phyloP scores from a whole-genome alignment of 2,329 filamentous ascomycete genomes.

The Ceratocystiopsis sp. region DNA sequence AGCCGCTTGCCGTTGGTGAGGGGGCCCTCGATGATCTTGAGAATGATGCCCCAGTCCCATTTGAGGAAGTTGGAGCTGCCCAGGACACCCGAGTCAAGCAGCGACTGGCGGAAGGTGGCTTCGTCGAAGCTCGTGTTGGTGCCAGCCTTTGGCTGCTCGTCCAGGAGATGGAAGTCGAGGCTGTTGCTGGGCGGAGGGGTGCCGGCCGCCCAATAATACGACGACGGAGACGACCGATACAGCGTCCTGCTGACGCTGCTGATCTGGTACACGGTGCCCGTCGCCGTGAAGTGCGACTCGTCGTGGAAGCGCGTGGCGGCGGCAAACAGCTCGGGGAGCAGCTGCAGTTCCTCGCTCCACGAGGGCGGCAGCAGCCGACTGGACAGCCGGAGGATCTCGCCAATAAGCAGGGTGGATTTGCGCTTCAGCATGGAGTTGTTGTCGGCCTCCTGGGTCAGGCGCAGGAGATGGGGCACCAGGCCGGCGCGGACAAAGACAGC shows the following conservation, averaged over 20 bases:
- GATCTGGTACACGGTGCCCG: conserved; percentile 89
- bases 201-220: conserved; percentile 17
- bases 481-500: conserved; percentile 73
- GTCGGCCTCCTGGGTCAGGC: conserved; percentile 50
- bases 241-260: conserved; percentile 92
- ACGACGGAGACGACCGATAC: conserved; percentile 53
- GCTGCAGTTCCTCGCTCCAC: conserved; percentile 72
- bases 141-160: conserved; percentile 38
- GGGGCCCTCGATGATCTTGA: conserved; percentile 82
- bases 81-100: conserved; percentile 69
- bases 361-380: conserved; percentile 67
- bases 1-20: conserved; percentile 78
- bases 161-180: conserved; percentile 30
- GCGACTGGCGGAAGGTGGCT: conserved; percentile 43
- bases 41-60: conserved; percentile 94
- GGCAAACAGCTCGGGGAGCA: conserved; percentile 71
- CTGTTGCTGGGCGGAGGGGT: conserved; percentile 17
- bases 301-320: conserved; percentile 55
- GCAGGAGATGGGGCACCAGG: conserved; percentile 43
- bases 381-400: conserved; percentile 78
- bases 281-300: conserved; percentile 62
- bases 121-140: conserved; percentile 37
- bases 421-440: conserved; percentile 58
- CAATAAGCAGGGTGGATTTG: conserved; percentile 79
- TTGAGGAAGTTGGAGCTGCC: conserved; percentile 82